Percentiles rank a stretch among this genome's conserved stretches.
phyloP scores from a whole-genome alignment of 768 basidiomycete species.

The Lactarius vividus region DNA sequence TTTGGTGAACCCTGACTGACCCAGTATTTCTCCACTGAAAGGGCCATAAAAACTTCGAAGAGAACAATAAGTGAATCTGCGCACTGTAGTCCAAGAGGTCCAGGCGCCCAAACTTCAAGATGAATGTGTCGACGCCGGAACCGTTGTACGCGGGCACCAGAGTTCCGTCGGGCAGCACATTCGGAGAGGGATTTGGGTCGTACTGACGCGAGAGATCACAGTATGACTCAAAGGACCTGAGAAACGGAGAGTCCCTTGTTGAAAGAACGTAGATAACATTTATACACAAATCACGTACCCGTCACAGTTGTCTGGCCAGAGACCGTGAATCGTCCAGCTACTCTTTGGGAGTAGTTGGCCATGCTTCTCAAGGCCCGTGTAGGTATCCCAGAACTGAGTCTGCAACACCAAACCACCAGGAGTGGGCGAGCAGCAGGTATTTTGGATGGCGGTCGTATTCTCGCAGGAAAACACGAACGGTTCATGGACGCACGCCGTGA shows the following conservation, averaged over 20 bases:
- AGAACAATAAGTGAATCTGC: slow-evolving; percentile 29
- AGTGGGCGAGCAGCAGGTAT: slow-evolving; percentile 65
- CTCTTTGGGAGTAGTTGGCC: slow-evolving; percentile 62
- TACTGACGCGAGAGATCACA: slow-evolving; percentile 62
- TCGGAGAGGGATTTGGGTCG: slow-evolving; percentile 54
- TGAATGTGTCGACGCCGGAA: slow-evolving; percentile 56
- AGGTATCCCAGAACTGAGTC: slow-evolving; percentile 66
- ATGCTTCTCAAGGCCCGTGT: slow-evolving; percentile 59
- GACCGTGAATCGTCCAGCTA: slow-evolving; percentile 69
- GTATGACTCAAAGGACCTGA: slow-evolving; percentile 62
- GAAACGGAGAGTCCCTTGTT: not conserved
- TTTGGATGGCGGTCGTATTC: slow-evolving; percentile 54
- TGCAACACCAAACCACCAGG: slow-evolving; percentile 64
- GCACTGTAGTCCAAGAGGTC: slow-evolving; percentile 57
- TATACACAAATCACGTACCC: slow-evolving; percentile 37
- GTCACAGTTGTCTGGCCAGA: slow-evolving; percentile 77
- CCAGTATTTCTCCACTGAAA: slow-evolving; percentile 68
- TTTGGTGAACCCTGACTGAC: slow-evolving; percentile 62
- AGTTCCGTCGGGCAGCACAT: slow-evolving; percentile 49
- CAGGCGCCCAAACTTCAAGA: slow-evolving; percentile 50
- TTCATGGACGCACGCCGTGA: slow-evolving; percentile 47
- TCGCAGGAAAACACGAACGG: slow-evolving; percentile 59
- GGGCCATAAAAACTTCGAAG: not conserved
- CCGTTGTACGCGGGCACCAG: slow-evolving; percentile 55
- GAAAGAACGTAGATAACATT: not conserved